A percentile compares a stretch with the other conserved stretches of the same genome.
phyloP scores from a whole-genome alignment of 1,284 basidiomycete genomes.

The Ceratobasidium sp. region DNA sequence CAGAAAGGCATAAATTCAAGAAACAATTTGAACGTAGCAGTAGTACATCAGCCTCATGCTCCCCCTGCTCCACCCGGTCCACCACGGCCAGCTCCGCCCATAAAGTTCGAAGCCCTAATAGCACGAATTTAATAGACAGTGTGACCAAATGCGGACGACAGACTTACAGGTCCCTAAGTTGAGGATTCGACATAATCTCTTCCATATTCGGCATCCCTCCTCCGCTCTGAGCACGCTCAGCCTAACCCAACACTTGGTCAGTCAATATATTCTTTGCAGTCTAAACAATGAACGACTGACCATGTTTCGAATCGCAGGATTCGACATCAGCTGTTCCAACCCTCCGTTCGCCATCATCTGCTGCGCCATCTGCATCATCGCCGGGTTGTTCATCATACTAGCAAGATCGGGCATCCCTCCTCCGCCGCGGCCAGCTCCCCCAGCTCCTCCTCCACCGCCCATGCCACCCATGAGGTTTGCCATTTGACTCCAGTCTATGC shows the following conservation, averaged over 20 bases:
- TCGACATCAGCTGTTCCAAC: constrained; percentile 87
- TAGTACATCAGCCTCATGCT: not conserved
- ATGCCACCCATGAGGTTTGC: constrained; percentile 50
- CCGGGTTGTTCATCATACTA: constrained; percentile 92
- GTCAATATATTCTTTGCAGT: constrained; percentile 25
- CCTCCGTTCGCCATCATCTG: constrained; percentile 94
- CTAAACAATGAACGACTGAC: constrained; percentile 62
- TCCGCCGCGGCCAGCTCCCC: constrained; percentile 68
- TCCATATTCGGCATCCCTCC: constrained; percentile 83
- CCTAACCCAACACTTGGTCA: constrained; percentile 62
- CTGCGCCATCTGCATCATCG: constrained; percentile 93
- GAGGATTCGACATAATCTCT: constrained; percentile 81
- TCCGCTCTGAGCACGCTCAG: constrained; percentile 80
- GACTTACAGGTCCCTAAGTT: constrained; percentile 75
- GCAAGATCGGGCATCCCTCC: constrained; percentile 94
- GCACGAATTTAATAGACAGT: not conserved
- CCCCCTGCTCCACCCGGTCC: constrained; percentile 33
- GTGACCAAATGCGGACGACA: not conserved
- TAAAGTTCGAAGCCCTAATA: constrained; percentile 41
- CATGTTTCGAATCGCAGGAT: constrained; percentile 86
- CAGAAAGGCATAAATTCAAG: not conserved
- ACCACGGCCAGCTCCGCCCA: constrained; percentile 43
- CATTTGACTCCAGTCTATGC: constrained; percentile 66
- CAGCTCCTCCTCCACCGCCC: constrained; percentile 51
- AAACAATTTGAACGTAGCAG: not conserved